Conservation (phyloP, 495 filamentous ascomycete species). For the Glutinoglossum americanum region DNA sequence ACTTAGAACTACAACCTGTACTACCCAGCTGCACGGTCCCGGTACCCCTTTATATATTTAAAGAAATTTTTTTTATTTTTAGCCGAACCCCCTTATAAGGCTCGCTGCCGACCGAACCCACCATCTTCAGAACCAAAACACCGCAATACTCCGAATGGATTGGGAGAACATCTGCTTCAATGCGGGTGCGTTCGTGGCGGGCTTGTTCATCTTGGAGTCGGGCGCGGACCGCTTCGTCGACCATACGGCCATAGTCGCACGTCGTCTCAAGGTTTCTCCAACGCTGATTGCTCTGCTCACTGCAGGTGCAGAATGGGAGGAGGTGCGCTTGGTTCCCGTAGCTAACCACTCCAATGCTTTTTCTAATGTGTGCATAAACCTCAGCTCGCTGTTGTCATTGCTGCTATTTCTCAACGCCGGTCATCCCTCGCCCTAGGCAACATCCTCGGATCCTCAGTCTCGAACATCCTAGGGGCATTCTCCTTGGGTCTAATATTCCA, state of each 20-base stretch:
- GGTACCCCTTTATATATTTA: too few species aligned
- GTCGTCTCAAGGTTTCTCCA: slow-evolving; percentile 23
- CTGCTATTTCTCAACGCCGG: slow-evolving; percentile 23
- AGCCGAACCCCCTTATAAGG: too few species aligned
- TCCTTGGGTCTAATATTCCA: slow-evolving; percentile 28
- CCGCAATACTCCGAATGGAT: slow-evolving; percentile 7
- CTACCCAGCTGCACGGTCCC: too few species aligned
- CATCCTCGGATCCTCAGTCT: slow-evolving; percentile 31
- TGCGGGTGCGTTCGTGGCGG: slow-evolving; percentile 17
- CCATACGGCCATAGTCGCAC: slow-evolving; percentile 27
- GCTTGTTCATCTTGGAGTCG: slow-evolving; percentile 23
- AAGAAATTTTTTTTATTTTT: too few species aligned
- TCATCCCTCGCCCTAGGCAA: slow-evolving; percentile 32
- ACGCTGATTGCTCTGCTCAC: slow-evolving; percentile 30
- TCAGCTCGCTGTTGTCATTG: slow-evolving; percentile 31
- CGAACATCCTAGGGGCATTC: slow-evolving; percentile 35
- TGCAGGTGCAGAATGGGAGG: slow-evolving; percentile 35
- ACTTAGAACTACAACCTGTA: too few species aligned
- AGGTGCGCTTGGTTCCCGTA: slow-evolving; percentile 16
- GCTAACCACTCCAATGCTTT: background rate
- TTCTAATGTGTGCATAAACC: too few species aligned
- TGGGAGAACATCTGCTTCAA: slow-evolving; percentile 17
- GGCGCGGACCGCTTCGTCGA: slow-evolving; percentile 29
- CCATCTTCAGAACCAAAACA: background rate
- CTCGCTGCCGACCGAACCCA: too few species aligned